Evolutionary conservation across 352 stramenopile genomes (phyloP).

Genomic region (Pythium aphanidermatum): DNA sequence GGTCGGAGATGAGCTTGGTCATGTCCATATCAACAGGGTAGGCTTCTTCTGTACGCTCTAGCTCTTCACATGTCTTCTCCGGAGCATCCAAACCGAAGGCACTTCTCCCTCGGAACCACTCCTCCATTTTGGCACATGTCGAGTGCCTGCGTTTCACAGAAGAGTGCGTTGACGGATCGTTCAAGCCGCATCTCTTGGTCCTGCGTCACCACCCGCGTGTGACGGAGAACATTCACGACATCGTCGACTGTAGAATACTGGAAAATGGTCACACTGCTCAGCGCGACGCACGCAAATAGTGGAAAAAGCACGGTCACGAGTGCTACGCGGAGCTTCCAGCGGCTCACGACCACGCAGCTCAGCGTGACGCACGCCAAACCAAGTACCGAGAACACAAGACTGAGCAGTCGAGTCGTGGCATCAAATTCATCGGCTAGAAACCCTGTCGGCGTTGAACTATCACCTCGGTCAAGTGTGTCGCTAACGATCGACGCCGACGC

Average conservation of each 20-base stretch:
- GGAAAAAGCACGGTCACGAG: constrained; percentile 9
- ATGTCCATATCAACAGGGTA: constrained; percentile 1
- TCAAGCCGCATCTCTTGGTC: constrained; percentile 9
- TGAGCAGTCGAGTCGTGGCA: constrained; percentile 8
- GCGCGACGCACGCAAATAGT: neutral
- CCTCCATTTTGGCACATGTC: constrained; percentile 6
- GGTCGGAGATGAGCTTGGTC: constrained; percentile 15
- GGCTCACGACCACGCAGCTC: constrained; percentile 19
- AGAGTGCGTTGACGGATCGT: constrained; percentile 16
- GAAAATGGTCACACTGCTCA: constrained; percentile 2
- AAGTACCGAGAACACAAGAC: constrained; percentile 9
- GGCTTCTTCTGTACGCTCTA: neutral
- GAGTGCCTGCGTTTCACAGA: constrained; percentile 11
- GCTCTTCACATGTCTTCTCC: neutral
- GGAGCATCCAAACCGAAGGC: constrained; percentile 4
- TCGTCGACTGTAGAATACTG: constrained; percentile 1
- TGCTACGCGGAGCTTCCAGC: constrained; percentile 7
- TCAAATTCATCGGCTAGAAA: constrained; percentile 14
- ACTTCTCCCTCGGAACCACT: neutral
- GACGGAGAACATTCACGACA: constrained; percentile 12
- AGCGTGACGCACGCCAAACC: constrained; percentile 17
- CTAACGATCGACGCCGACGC: neutral
- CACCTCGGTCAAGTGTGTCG: neutral
- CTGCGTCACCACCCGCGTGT: constrained; percentile 7
- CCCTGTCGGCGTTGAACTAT: neutral